Evolutionary conservation across 1,139 yeast species (phyloP), one percentile per base, ranked within the genome.

Genomic region (Debaryomyces robertsiae): DNA sequence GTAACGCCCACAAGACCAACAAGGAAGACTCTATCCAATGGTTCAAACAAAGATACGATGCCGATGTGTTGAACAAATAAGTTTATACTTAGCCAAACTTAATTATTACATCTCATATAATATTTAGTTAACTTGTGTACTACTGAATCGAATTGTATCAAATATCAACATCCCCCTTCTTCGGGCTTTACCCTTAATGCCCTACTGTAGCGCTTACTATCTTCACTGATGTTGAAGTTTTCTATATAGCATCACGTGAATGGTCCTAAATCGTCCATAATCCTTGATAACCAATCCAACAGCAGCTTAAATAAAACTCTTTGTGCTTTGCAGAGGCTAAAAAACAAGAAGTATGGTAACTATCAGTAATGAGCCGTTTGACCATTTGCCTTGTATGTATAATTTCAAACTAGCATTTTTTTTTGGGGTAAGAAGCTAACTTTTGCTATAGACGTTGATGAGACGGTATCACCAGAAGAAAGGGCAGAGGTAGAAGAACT

Each of bases 1-100:
- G 99, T 79, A 84, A 85, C 82, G 66, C 79, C 67, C 99, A 93
- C 88, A 81, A 82, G 76, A 87, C 95, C 72, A 75, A 77, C 74
- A 87, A 86, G 80, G 95, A 87, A 69, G 98, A 93, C 77, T 70
- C 98, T 74, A 87, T 93, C 74, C 78, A 81, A 73, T 93, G 99
- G 99, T 93, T 93, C 94, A 94, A 93, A 86, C 94, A 90, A 76
- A 93, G 87, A 82, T 93, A 93, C 82, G 99, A 94, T 77, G 98
- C 98, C 70, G 94, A 89, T 65, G 98, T 93, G 66, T 78, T 86
- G 75, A 79, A 82, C 79, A 84, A 85, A 77, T 84, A 84, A 77
- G 60, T 54, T 47, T 41, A 27, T 35, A 45, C 36, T 34, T 35
- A 27, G 30, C 32, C 13, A 16, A 25, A 33, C 24, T 31, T 19